Evolutionary conservation across 106 monocot species (phyloP).

Genomic region (Platanthera guangdongensis): DNA sequence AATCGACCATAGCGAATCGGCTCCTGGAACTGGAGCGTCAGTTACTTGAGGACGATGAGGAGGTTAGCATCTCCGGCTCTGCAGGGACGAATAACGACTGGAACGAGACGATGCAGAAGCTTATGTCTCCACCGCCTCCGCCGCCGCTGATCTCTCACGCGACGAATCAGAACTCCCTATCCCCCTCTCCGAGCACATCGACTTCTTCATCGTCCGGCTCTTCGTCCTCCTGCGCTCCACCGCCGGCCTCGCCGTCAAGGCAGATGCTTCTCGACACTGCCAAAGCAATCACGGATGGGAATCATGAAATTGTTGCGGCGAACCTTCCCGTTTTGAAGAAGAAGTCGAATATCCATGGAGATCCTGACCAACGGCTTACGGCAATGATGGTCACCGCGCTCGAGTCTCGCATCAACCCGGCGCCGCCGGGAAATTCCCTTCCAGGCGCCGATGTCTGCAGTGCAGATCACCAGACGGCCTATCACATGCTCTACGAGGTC

Average conservation of each 20-base stretch:
- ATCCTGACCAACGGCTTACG: slow-evolving; percentile 60
- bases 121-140: slow-evolving; percentile 10
- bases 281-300: slow-evolving; percentile 50
- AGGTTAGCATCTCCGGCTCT: slow-evolving; percentile 29
- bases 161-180: background rate
- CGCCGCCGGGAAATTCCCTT: slow-evolving; percentile 1
- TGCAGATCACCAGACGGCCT: slow-evolving; percentile 31
- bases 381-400: slow-evolving; percentile 47
- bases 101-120: slow-evolving; percentile 25
- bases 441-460: slow-evolving; percentile 27
- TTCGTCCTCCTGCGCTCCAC: slow-evolving; percentile 26
- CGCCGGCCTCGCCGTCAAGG: slow-evolving; percentile 24
- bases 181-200: slow-evolving; percentile 19
- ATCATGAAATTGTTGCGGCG: slow-evolving; percentile 25
- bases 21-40: slow-evolving; percentile 50
- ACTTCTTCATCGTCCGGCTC: slow-evolving; percentile 43
- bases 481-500: slow-evolving; percentile 34
- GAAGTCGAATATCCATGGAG: slow-evolving; percentile 44
- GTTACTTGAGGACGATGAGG: slow-evolving; percentile 39
- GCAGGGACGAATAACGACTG: slow-evolving; percentile 29
- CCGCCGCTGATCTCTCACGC: background rate
- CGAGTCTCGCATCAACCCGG: slow-evolving; percentile 15
- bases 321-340: slow-evolving; percentile 27
- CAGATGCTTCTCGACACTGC: slow-evolving; percentile 64
- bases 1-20: slow-evolving; percentile 9